Evolutionary conservation across 352 stramenopile genomes (phyloP).

Genomic region (Phytophthora rubi): DNA sequence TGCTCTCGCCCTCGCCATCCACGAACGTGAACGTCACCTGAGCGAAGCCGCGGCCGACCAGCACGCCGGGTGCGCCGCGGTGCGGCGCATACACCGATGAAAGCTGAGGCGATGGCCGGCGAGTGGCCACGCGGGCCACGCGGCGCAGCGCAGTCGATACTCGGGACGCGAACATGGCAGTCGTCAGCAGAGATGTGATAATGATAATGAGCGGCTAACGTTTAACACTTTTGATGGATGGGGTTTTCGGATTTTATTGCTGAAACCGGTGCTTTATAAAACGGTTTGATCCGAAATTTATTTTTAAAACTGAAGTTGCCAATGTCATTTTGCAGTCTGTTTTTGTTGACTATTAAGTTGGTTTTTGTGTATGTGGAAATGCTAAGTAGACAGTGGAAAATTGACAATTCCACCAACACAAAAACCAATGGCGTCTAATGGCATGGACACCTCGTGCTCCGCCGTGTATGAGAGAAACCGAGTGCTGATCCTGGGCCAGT

Average conservation of each 20-base stretch:
- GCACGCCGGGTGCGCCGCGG: background rate
- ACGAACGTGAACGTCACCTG: slow-evolving; percentile 86
- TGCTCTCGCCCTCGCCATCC: slow-evolving; percentile 76
- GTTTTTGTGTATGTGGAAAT: too few species aligned
- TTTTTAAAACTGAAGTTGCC: too few species aligned
- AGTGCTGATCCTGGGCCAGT: slow-evolving; percentile 82
- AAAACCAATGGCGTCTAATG: slow-evolving; percentile 26
- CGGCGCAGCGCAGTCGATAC: slow-evolving; percentile 12
- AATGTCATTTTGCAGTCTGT: too few species aligned
- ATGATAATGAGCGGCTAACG: slow-evolving; percentile 10
- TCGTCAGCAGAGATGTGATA: background rate
- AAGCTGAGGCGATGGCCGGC: slow-evolving; percentile 6
- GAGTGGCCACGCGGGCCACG: slow-evolving; percentile 10
- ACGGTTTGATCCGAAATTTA: too few species aligned
- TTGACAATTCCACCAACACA: too few species aligned
- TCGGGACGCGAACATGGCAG: slow-evolving; percentile 20
- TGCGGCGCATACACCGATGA: background rate
- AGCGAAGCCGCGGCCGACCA: slow-evolving; percentile 27
- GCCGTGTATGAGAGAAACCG: slow-evolving; percentile 56
- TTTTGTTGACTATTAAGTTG: too few species aligned
- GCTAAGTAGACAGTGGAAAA: too few species aligned
- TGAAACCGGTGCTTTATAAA: too few species aligned
- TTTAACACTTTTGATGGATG: background rate
- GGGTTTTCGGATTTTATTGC: too few species aligned
- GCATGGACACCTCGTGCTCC: slow-evolving; percentile 8